These are phyloP conservation scores for Cyclanthera cordifolia DNA, from an alignment of 306 rosid genomes.

Conservation along the genomic window DNA sequence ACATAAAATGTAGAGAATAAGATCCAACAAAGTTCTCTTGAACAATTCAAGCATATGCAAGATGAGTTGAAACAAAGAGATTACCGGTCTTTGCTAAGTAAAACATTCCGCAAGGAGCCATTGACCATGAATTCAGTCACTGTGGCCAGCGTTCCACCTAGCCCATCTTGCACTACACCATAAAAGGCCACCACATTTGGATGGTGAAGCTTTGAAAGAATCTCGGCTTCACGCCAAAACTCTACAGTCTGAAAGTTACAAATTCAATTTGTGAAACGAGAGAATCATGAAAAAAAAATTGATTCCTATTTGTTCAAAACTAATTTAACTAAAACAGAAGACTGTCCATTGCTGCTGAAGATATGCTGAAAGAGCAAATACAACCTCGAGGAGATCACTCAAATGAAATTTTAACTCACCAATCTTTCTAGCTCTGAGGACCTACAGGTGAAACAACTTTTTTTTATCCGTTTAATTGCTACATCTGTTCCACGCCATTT, in stretches of 20 bases:
- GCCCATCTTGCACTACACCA: conserved; percentile 60
- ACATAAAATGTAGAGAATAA: conserved; percentile 5
- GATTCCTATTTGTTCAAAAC: not conserved
- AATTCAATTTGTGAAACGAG: not conserved
- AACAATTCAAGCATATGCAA: conserved; percentile 5
- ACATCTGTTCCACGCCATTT: conserved; percentile 85
- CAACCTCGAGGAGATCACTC: not conserved
- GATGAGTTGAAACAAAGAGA: conserved; percentile 14
- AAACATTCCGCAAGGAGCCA: conserved; percentile 74
- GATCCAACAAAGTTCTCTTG: too few relatives aligned
- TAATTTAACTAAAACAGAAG: not conserved
- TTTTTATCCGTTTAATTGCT: conserved; percentile 69
- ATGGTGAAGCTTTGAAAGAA: conserved; percentile 79
- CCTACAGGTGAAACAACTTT: conserved; percentile 62
- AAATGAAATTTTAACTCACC: conserved; percentile 28
- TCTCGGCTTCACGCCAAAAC: conserved; percentile 83
- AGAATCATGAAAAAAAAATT: conserved; percentile 5
- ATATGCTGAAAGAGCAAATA: not conserved
- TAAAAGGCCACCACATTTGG: conserved; percentile 82
- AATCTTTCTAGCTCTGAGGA: conserved; percentile 64
- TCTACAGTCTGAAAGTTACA: conserved; percentile 46
- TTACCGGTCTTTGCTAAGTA: conserved; percentile 68
- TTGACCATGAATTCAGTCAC: conserved; percentile 83
- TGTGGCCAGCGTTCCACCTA: conserved; percentile 75
- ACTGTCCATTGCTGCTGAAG: not conserved